Percentiles rank a stretch among this genome's conserved stretches.
These are phyloP conservation scores for Nicotiana sylvestris DNA, from an alignment of 257 asterid species.

Conservation along the genomic window DNA sequence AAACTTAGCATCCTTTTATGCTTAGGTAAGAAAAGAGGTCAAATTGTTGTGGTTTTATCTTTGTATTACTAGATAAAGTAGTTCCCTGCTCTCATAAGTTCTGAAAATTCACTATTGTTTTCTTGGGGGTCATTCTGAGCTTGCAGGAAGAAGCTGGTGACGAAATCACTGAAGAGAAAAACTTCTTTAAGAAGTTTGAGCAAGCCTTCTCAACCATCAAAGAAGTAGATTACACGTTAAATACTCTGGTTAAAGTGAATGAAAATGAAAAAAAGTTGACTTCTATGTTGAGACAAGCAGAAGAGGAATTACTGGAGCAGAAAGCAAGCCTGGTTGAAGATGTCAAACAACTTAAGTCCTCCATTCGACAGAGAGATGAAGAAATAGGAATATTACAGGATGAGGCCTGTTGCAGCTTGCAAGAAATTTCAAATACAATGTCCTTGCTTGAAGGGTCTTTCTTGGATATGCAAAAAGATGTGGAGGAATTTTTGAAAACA, in stretches of 20 bases:
- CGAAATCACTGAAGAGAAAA: conserved; percentile 20
- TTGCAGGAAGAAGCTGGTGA: conserved; percentile 36
- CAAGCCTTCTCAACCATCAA: conserved; percentile 52
- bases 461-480: conserved; percentile 43
- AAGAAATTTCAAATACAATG: conserved; percentile 32
- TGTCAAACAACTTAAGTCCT: conserved; percentile 41
- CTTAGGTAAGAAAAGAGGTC: neutral
- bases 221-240: conserved; percentile 57
- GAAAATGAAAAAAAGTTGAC: conserved; percentile 44
- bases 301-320: conserved; percentile 43
- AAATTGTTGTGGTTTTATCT: neutral
- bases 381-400: conserved; percentile 37
- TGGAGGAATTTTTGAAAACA: conserved; percentile 38
- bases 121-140: neutral
- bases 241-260: conserved; percentile 51
- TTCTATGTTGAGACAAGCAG: conserved; percentile 50
- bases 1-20: neutral
- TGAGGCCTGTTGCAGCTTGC: conserved; percentile 30
- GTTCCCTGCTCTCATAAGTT: neutral
- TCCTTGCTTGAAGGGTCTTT: conserved; percentile 51
- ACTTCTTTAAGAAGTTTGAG: conserved; percentile 53
- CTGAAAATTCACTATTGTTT: conserved; percentile 1
- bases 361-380: conserved; percentile 25
- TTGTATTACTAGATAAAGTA: neutral
- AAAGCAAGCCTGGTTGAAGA: conserved; percentile 46